A percentile compares a stretch with the other conserved stretches of the same genome.
phyloP scores from a whole-genome alignment of 805 yeast genomes.

The Kuraishia piskuri region DNA sequence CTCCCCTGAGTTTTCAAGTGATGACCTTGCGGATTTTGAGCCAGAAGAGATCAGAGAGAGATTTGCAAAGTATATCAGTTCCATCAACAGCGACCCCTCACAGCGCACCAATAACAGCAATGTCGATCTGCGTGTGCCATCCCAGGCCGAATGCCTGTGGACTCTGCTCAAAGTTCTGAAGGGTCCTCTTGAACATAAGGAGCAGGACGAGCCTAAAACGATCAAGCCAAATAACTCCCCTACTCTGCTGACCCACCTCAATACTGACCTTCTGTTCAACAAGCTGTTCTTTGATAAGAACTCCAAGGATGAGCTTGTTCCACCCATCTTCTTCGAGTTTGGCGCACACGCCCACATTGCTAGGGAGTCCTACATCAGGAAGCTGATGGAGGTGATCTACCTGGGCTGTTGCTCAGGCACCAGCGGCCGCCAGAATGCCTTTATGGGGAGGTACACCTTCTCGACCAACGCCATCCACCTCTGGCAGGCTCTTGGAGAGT shows the following conservation, averaged over 20 bases:
- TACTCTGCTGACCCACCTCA: slow-evolving; percentile 46
- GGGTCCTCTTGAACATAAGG: slow-evolving; percentile 49
- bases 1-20: slow-evolving; percentile 37
- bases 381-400: slow-evolving; percentile 43
- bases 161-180: slow-evolving; percentile 55
- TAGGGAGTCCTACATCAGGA: slow-evolving; percentile 46
- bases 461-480: slow-evolving; percentile 11
- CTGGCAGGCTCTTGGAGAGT: slow-evolving; percentile 26
- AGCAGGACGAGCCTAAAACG: slow-evolving; percentile 40
- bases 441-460: slow-evolving; percentile 1
- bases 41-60: slow-evolving; percentile 42
- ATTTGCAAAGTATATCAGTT: background rate
- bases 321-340: slow-evolving; percentile 20
- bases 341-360: slow-evolving; percentile 13
- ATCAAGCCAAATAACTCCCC: slow-evolving; percentile 41
- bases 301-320: slow-evolving; percentile 20
- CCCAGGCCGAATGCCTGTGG: slow-evolving; percentile 47
- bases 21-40: slow-evolving; percentile 40
- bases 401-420: slow-evolving; percentile 20
- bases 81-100: slow-evolving; percentile 12
- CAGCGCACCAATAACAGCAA: background rate
- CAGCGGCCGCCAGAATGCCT: slow-evolving; percentile 10
- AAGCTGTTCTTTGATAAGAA: slow-evolving; percentile 36
- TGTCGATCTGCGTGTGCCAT: slow-evolving; percentile 29
- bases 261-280: slow-evolving; percentile 40